Percentiles rank a stretch among this genome's conserved stretches.
These are phyloP conservation scores for Neofusicoccum laricinum DNA, from an alignment of 2,329 filamentous ascomycete species.

Conservation along the genomic window DNA sequence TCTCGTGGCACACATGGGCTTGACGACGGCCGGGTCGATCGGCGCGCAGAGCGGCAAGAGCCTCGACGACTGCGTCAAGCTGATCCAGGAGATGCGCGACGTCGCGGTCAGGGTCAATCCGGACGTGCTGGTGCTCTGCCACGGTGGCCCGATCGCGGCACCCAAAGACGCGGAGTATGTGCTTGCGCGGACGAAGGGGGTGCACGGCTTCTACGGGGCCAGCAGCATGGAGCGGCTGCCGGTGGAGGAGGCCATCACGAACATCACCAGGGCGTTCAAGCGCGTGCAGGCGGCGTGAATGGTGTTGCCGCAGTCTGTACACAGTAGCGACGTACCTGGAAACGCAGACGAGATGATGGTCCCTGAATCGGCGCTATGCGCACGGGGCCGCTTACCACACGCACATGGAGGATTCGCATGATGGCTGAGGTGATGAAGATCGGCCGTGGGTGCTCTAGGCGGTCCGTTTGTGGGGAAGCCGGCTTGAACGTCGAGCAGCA, in stretches of 20 bases:
- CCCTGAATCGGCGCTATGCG: not conserved
- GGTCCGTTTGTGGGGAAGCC: constrained; percentile 9
- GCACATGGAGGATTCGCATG: constrained; percentile 5
- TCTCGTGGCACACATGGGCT: constrained; percentile 66
- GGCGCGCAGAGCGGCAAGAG: constrained; percentile 60
- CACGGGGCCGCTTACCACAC: not conserved
- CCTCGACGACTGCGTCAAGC: constrained; percentile 61
- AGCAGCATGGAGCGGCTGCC: constrained; percentile 68
- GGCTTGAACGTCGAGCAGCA: not conserved
- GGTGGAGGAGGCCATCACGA: constrained; percentile 63
- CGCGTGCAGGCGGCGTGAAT: constrained; percentile 18
- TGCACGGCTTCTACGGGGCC: constrained; percentile 72
- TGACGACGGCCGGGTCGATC: constrained; percentile 64
- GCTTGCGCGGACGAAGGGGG: constrained; percentile 56
- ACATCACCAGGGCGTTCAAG: constrained; percentile 57
- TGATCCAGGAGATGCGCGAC: constrained; percentile 64
- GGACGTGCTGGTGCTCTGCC: constrained; percentile 66
- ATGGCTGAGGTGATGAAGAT: constrained; percentile 3
- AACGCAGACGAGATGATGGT: constrained; percentile 5
- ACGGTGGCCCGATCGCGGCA: constrained; percentile 66
- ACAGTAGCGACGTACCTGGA: not conserved
- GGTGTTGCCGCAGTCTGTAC: too few species aligned
- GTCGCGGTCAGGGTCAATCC: constrained; percentile 54
- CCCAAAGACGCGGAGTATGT: constrained; percentile 64
- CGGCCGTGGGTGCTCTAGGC: not conserved